Evolutionary conservation across 345 rosid species (phyloP), one percentile per base, ranked within the genome.

Genomic region (Firmiana major): DNA sequence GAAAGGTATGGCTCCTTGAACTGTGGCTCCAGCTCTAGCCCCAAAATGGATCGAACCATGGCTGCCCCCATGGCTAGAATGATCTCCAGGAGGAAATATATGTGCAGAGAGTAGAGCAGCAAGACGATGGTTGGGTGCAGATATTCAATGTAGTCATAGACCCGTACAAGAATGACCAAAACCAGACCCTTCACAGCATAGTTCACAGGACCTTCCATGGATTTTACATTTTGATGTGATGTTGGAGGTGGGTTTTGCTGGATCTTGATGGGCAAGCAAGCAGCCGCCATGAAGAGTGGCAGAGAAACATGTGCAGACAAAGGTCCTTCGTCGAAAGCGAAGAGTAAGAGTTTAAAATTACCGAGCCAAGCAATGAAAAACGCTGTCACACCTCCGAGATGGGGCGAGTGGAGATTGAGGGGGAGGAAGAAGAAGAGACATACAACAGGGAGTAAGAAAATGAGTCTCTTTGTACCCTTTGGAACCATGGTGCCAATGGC

Each of bases 221-320:
- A 45, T 63, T 36, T 71, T 26, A 43, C 70, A 34, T 54, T 75
- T 62, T 0, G 7, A 12, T 31, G 49, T 63, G 71, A 36, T 12
- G 63, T 48, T 31, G 66, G 62, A 76, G 78, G 31, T 63, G 77
- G 63, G 24, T 34, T 79, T 2, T 48, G 55, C 53, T 69, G 89
- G 77, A 88, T 74, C 75, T 91, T 88, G 82, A 93, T 84, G 36
- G 92, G 95, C 1, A 93, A 82, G 78, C 88, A 83, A 76, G 91
- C 82, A 6, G 88, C n/a, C 0, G 83, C 81, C 12, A 88, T 26
- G 71, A 91, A 93, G 43, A 73, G 63, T 9, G 86, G 80, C 6
- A 90, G 83, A 66, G 90, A 75, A 22, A 81, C 73, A 57, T 78
- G 22, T n/a, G 86, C 79, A 62, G 15, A 11, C 34, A 88, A 74